Conservation (phyloP, 257 asterid genomes). For the Prunella vulgaris region DNA sequence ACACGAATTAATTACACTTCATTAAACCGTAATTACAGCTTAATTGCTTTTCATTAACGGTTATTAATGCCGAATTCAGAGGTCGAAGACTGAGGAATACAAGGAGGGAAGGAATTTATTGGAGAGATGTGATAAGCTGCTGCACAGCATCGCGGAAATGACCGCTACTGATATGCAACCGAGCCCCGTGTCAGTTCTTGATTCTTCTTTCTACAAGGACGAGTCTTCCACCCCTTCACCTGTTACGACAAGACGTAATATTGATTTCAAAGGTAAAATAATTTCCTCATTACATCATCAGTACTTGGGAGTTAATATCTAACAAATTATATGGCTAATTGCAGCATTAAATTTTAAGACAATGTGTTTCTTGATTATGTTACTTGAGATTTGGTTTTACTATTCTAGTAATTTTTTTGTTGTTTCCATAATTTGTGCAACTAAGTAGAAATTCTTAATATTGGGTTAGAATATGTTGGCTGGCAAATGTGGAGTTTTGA, state of each 20-base stretch:
- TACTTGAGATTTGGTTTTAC: background rate
- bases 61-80: slow-evolving; percentile 32
- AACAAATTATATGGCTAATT: background rate
- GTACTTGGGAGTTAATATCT: background rate
- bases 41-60: background rate
- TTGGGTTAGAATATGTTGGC: background rate
- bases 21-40: background rate
- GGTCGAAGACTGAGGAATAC: slow-evolving; percentile 56
- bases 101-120: slow-evolving; percentile 64
- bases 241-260: slow-evolving; percentile 53
- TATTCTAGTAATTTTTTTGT: background rate
- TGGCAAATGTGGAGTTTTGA: slow-evolving; percentile 6
- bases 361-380: background rate
- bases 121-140: slow-evolving; percentile 92
- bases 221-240: slow-evolving; percentile 82
- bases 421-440: background rate
- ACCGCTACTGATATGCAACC: slow-evolving; percentile 67
- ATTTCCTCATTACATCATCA: background rate
- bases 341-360: background rate
- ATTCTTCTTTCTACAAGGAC: slow-evolving; percentile 83
- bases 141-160: slow-evolving; percentile 86
- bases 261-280: slow-evolving; percentile 34
- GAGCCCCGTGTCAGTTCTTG: slow-evolving; percentile 95
- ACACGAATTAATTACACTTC: background rate
- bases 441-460: background rate